These are phyloP conservation scores for Fusarium buxicola DNA, from an alignment of 2,329 filamentous ascomycete species.

Conservation along the genomic window DNA sequence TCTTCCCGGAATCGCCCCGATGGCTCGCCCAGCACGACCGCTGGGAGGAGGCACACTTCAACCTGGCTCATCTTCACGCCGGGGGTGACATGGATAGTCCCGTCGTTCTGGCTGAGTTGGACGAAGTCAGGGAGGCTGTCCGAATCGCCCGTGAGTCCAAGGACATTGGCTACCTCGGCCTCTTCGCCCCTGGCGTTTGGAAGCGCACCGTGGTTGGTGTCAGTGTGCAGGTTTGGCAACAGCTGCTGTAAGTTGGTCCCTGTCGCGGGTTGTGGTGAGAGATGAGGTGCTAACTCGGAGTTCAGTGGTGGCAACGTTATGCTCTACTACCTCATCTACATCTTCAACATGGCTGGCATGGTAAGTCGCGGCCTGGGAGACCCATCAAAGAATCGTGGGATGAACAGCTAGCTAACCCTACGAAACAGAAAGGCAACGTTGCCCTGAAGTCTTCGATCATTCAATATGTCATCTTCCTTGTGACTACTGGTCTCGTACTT, in stretches of 20 bases:
- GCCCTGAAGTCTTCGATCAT: slow-evolving; percentile 63
- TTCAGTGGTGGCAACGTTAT: slow-evolving; percentile 63
- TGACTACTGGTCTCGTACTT: slow-evolving; percentile 62
- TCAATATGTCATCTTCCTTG: slow-evolving; percentile 66
- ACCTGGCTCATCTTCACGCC: slow-evolving; percentile 68
- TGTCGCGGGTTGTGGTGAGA: rapidly evolving
- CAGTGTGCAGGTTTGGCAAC: slow-evolving; percentile 65
- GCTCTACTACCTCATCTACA: slow-evolving; percentile 71
- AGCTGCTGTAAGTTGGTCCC: slow-evolving; percentile 52
- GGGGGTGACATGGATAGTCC: slow-evolving; percentile 65
- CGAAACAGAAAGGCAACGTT: slow-evolving; percentile 44
- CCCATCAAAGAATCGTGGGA: no score
- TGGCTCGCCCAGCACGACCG: slow-evolving; percentile 73
- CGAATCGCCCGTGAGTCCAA: slow-evolving; percentile 53
- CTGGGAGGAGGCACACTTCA: slow-evolving; percentile 65
- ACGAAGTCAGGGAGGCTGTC: slow-evolving; percentile 61
- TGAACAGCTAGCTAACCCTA: no score
- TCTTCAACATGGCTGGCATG: slow-evolving; percentile 71
- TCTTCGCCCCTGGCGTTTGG: slow-evolving; percentile 63
- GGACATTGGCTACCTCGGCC: slow-evolving; percentile 54
- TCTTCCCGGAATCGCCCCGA: slow-evolving; percentile 71
- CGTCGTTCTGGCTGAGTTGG: slow-evolving; percentile 67
- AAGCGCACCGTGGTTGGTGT: slow-evolving; percentile 63
- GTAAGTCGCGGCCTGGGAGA: background rate
- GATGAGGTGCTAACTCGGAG: slow-evolving; percentile 2